Conservation (phyloP, 768 basidiomycete species). For the Boletus subparvulus region DNA sequence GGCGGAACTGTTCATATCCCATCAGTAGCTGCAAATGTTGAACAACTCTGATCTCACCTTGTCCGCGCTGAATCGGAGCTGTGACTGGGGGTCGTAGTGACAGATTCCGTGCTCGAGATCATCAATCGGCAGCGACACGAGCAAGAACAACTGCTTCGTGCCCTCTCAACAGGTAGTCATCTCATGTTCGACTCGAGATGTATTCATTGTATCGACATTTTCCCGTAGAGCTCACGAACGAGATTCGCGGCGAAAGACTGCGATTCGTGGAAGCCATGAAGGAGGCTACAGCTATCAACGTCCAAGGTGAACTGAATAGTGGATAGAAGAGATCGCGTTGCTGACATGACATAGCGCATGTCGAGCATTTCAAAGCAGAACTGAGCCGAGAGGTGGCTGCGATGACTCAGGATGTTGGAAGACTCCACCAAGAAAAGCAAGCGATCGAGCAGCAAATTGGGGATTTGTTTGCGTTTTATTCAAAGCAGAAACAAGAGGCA, state of each 20-base stretch:
- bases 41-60: constrained; percentile 57
- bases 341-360: constrained; percentile 55
- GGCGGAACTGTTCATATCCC: constrained; percentile 72
- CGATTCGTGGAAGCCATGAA: constrained; percentile 95
- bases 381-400: constrained; percentile 69
- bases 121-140: constrained; percentile 71
- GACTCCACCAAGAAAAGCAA: constrained; percentile 64
- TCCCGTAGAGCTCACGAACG: constrained; percentile 66
- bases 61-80: constrained; percentile 8
- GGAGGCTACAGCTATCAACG: constrained; percentile 85
- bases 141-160: constrained; percentile 67
- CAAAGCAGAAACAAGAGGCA: constrained; percentile 55
- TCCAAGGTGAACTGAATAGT: constrained; percentile 53
- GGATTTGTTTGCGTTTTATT: constrained; percentile 70
- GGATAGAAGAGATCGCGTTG: neutral
- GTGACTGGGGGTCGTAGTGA: constrained; percentile 39
- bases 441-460: constrained; percentile 67
- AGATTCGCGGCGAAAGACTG: constrained; percentile 82
- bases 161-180: constrained; percentile 58
- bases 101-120: constrained; percentile 56
- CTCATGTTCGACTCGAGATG: neutral
- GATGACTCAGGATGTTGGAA: constrained; percentile 73
- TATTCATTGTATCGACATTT: neutral
- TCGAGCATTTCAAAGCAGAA: constrained; percentile 85
- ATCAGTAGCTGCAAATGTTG: constrained; percentile 55